Conservation (phyloP, 2,329 filamentous ascomycete genomes). For the Spiromastix sp. region DNA sequence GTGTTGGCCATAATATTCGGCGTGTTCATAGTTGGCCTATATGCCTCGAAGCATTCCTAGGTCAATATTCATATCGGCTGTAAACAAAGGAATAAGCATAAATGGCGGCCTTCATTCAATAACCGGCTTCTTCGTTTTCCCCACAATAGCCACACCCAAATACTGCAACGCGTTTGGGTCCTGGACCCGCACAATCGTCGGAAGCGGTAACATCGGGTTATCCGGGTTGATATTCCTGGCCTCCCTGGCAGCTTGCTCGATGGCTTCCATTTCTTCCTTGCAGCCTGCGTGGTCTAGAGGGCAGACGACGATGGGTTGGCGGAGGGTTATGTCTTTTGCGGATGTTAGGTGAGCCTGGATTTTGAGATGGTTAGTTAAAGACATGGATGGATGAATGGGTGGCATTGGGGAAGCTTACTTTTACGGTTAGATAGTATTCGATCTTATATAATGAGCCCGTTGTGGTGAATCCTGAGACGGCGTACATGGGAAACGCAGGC, state of each 20-base stretch:
- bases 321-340: slow-evolving; percentile 75
- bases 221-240: slow-evolving; percentile 79
- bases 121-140: slow-evolving; percentile 50
- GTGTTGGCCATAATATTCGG: too few species aligned
- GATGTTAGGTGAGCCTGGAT: slow-evolving; percentile 79
- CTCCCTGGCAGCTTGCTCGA: slow-evolving; percentile 90
- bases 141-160: slow-evolving; percentile 53
- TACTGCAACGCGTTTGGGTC: slow-evolving; percentile 55
- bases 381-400: slow-evolving; percentile 11
- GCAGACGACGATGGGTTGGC: slow-evolving; percentile 91
- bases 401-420: too few species aligned
- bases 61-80: too few species aligned
- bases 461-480: slow-evolving; percentile 84
- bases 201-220: slow-evolving; percentile 84
- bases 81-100: background rate
- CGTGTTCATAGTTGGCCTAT: too few species aligned
- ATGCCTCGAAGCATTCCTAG: too few species aligned
- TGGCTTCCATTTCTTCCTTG: slow-evolving; percentile 97
- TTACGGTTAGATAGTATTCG: slow-evolving; percentile 90
- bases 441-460: slow-evolving; percentile 94
- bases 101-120: slow-evolving; percentile 50
- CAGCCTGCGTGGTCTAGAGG: slow-evolving; percentile 90
- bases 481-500: slow-evolving; percentile 79
- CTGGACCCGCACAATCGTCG: slow-evolving; percentile 66
- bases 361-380: slow-evolving; percentile 4